Evolutionary conservation across 768 basidiomycete genomes (phyloP).

Genomic region (Cubamyces lactineus): DNA sequence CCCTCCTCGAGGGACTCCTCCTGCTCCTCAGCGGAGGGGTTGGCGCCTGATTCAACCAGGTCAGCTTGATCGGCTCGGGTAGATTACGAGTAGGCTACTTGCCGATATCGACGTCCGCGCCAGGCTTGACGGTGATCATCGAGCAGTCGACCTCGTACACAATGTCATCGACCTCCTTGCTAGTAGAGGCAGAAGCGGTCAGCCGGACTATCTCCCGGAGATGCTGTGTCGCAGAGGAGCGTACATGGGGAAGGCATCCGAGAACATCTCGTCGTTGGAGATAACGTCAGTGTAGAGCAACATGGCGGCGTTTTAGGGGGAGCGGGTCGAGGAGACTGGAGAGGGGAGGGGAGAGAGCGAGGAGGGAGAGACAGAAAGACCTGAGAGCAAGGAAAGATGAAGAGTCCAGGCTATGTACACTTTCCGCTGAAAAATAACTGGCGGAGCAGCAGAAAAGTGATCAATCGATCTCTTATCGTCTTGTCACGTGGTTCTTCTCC

Average conservation of each 20-base stretch:
- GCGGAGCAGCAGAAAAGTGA: constrained; percentile 22
- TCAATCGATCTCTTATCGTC: constrained; percentile 38
- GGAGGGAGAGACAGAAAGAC: constrained; percentile 18
- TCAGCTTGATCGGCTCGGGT: constrained; percentile 11
- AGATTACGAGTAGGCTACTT: constrained; percentile 26
- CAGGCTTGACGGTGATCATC: constrained; percentile 68
- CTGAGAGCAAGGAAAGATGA: constrained; percentile 18
- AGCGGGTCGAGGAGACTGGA: constrained; percentile 26
- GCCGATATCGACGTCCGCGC: constrained; percentile 90
- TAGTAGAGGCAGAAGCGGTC: constrained; percentile 36
- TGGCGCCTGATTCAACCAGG: constrained; percentile 63
- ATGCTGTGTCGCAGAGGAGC: constrained; percentile 32
- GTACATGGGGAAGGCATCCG: constrained; percentile 88
- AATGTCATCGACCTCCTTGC: constrained; percentile 76
- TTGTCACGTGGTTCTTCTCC: constrained; percentile 29
- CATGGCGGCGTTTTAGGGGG: constrained; percentile 49
- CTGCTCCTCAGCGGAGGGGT: constrained; percentile 88
- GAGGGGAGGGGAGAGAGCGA: constrained; percentile 22
- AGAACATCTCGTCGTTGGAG: constrained; percentile 87
- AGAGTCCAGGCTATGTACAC: constrained; percentile 20
- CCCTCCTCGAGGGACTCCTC: constrained; percentile 85
- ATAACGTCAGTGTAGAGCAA: constrained; percentile 77
- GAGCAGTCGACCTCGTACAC: constrained; percentile 88
- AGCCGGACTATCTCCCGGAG: background rate
- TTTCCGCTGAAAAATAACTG: constrained; percentile 25